Conservation (phyloP, 352 stramenopile genomes). For the Pelagophyceae sp. region DNA sequence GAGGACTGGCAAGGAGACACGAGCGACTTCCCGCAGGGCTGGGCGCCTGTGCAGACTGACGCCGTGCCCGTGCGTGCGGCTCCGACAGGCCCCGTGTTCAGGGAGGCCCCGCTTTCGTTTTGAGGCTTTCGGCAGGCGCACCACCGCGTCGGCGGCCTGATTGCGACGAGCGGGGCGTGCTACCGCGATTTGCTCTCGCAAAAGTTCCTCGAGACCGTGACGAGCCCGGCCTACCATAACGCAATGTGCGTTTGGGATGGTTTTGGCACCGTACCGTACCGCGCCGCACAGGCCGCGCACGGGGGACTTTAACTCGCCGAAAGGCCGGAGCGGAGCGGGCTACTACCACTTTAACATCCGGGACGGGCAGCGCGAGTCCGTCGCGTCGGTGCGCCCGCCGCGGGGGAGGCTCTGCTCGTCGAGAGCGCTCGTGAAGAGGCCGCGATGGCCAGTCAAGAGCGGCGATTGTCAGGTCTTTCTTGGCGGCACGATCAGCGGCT, state of each 20-base stretch:
- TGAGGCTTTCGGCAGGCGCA: slow-evolving; percentile 35
- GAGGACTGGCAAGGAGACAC: slow-evolving; percentile 54
- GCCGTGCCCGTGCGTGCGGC: no score
- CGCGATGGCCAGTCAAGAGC: no score
- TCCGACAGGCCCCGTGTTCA: no score
- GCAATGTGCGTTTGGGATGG: no score
- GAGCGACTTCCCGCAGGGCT: background rate
- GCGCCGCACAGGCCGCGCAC: no score
- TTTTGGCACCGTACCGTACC: no score
- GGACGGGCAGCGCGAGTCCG: slow-evolving; percentile 64
- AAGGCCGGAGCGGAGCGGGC: slow-evolving; percentile 52
- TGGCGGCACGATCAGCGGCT: slow-evolving; percentile 15
- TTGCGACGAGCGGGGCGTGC: slow-evolving; percentile 41
- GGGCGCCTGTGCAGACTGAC: background rate
- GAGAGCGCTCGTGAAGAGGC: no score
- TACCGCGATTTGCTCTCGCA: slow-evolving; percentile 31
- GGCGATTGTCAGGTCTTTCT: no score
- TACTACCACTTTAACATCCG: slow-evolving; percentile 75
- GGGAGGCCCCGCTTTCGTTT: no score
- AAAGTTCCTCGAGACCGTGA: slow-evolving; percentile 34
- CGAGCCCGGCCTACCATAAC: background rate
- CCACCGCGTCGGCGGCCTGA: slow-evolving; percentile 48
- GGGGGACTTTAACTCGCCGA: slow-evolving; percentile 66
- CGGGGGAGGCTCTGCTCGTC: no score
- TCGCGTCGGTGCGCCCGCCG: slow-evolving; percentile 45